Conservation (phyloP, 257 asterid species). For the Ballota nigra region DNA sequence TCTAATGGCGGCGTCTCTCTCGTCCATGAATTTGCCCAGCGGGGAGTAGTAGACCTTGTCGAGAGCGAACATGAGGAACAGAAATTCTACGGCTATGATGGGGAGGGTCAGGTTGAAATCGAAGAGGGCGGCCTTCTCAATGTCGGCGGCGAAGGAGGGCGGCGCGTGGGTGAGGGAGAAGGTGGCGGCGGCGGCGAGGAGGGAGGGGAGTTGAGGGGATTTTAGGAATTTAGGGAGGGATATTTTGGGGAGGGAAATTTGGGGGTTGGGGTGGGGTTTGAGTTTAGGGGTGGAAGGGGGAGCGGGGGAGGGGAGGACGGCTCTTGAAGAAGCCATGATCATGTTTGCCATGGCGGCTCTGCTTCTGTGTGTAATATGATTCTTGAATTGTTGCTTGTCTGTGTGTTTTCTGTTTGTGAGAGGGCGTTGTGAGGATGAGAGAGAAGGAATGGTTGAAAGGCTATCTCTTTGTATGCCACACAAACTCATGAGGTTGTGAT, state of each 20-base stretch:
- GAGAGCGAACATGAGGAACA: conserved; percentile 81
- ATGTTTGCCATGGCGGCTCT: conserved; percentile 63
- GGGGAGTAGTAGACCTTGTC: conserved; percentile 89
- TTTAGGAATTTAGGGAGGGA: conserved; percentile 40
- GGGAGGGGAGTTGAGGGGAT: conserved; percentile 43
- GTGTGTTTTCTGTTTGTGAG: neutral
- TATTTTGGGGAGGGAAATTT: conserved; percentile 43
- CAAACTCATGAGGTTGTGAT: conserved; percentile 39
- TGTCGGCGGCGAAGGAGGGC: conserved; percentile 70
- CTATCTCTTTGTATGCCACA: conserved; percentile 57
- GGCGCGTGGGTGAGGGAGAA: conserved; percentile 65
- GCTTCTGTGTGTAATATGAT: conserved; percentile 1
- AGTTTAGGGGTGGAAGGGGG: conserved; percentile 46
- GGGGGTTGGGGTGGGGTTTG: conserved; percentile 32
- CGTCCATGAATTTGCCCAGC: conserved; percentile 89
- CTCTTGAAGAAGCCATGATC: conserved; percentile 74
- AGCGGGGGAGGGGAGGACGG: conserved; percentile 38
- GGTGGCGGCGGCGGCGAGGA: conserved; percentile 60
- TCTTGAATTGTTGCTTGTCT: neutral
- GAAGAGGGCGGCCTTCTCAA: conserved; percentile 78
- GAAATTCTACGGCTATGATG: conserved; percentile 64
- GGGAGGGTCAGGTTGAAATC: conserved; percentile 91
- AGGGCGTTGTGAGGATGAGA: neutral
- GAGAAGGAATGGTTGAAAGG: conserved; percentile 27
- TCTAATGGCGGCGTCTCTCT: conserved; percentile 71